Percentiles rank a stretch among this genome's conserved stretches.
phyloP scores from a whole-genome alignment of 179 eudicot genomes.

The Beta macrorhiza region DNA sequence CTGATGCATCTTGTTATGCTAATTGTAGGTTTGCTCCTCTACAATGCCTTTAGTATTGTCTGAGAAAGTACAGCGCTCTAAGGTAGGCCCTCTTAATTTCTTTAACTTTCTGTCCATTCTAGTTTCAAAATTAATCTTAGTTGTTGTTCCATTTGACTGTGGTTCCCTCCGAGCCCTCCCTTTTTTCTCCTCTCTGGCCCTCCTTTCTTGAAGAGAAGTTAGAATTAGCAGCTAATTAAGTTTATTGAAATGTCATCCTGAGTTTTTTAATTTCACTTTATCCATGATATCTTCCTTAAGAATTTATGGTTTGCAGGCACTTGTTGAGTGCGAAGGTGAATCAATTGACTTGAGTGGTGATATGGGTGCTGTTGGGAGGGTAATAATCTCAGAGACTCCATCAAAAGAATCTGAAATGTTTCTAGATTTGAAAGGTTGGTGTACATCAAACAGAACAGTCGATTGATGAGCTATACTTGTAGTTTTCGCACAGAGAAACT shows the following conservation, averaged over 20 bases:
- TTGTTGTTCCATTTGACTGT: background rate
- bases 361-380: slow-evolving; percentile 93
- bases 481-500: background rate
- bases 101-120: background rate
- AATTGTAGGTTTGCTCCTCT: slow-evolving; percentile 67
- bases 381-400: slow-evolving; percentile 64
- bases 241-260: background rate
- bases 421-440: slow-evolving; percentile 81
- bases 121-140: background rate
- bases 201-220: background rate
- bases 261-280: background rate
- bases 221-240: background rate
- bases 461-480: background rate
- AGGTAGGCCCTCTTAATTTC: slow-evolving; percentile 43
- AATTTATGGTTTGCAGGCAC: slow-evolving; percentile 53
- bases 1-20: slow-evolving; percentile 23
- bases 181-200: background rate
- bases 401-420: slow-evolving; percentile 63
- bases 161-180: background rate
- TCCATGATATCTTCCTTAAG: background rate
- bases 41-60: slow-evolving; percentile 73
- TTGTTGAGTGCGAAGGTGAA: slow-evolving; percentile 97
- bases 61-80: slow-evolving; percentile 75
- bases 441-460: background rate
- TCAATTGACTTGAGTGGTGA: slow-evolving; percentile 98